Base-by-base conservation (phyloP, 2,329 filamentous ascomycete species). In the Penicillium italicum region DNA sequence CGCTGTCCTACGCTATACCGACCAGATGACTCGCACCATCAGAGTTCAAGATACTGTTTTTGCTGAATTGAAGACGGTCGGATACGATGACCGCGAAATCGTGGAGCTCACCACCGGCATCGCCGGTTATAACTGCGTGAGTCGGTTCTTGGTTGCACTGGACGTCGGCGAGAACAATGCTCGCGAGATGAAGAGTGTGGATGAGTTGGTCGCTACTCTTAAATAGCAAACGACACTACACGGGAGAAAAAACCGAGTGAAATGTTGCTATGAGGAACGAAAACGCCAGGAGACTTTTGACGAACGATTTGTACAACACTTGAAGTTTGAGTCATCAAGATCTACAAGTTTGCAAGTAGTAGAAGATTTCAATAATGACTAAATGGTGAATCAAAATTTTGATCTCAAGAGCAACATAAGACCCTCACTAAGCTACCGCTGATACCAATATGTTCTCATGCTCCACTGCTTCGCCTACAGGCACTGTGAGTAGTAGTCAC, bases 121-220 rank as follows among this genome's bases (percentile, higher is more conserved):
- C 55, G 89, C 89, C n/a, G 85, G 84, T 53, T 96, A 95, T 71
- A 96, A 96, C 72, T 92, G 90, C 68, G 91, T 96, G 18, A 92
- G 88, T 71, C 82, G 91, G 26, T 92, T 96, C 65, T 72, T 96
- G 64, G 90, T 96, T 9, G 90, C 91, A 11, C 72, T 96, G 56
- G 88, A 96, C 74, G 89, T 78, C 37, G 76, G 75, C 3, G 76
- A 78, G 66, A 73, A 73, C 53, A 77, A 77, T 61, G 69, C 55
- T 11, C 69, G 64, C 45, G 62, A 90, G 71, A 78, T 91, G 71
- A 77, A 89, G 58, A 89, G 86, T 66, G 86, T 87, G 1, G 79
- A 80, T 40, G 84, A 88, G 66, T 86, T 91, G 65, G 82, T 88
- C 55, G 77, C 75, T 36, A 52, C 56, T 40, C 33, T 63, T n/a